Evolutionary conservation across 2,329 filamentous ascomycete genomes (phyloP).

Genomic region (Dothiorella sarmentorum): DNA sequence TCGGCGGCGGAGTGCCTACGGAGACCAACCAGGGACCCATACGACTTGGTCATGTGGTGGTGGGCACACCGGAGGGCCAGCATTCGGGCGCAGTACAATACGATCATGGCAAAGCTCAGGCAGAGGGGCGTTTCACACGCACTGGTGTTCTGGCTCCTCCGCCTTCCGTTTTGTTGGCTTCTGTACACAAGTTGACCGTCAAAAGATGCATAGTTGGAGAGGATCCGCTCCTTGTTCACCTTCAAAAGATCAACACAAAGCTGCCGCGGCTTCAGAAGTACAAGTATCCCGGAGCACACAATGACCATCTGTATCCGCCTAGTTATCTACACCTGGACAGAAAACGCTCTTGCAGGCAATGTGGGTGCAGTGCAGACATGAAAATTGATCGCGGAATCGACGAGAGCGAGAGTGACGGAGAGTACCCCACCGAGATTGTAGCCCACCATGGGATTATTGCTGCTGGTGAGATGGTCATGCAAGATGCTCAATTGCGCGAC

Average conservation of each 20-base stretch:
- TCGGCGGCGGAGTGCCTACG: constrained; percentile 25
- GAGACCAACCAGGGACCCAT: constrained; percentile 2
- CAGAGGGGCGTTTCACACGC: constrained; percentile 19
- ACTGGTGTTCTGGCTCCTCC: constrained; percentile 22
- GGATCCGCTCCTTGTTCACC: neutral
- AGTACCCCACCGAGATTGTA: no score
- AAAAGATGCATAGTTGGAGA: neutral
- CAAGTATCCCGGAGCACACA: neutral
- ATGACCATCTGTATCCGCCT: neutral
- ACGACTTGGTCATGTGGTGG: constrained; percentile 28
- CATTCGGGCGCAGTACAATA: constrained; percentile 27
- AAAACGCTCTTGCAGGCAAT: neutral
- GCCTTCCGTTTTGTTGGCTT: constrained; percentile 16
- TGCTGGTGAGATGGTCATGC: constrained; percentile 14
- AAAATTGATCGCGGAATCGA: no score
- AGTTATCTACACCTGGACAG: neutral
- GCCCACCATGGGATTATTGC: neutral
- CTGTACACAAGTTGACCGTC: neutral
- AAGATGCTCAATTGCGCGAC: constrained; percentile 18
- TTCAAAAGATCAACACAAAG: neutral
- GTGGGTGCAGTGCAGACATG: no score
- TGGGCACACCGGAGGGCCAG: constrained; percentile 22
- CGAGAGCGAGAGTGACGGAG: no score
- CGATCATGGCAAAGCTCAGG: constrained; percentile 23
- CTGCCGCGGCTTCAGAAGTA: neutral